phyloP scores from a whole-genome alignment of 805 yeast genomes.

The Ogataea corticis region DNA sequence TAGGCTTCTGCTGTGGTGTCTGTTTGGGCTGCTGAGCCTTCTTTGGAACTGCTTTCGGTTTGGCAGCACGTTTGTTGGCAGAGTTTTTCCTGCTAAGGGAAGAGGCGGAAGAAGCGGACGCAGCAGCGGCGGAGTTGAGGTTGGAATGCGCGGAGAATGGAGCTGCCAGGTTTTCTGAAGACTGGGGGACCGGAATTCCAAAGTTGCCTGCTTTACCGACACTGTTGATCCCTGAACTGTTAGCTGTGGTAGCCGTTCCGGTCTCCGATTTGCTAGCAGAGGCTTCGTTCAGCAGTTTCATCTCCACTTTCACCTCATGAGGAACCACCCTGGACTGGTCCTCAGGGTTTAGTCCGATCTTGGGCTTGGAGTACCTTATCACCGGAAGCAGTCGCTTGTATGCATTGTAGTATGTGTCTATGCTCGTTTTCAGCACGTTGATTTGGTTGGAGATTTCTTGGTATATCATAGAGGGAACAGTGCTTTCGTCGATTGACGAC shows the following conservation, averaged over 20 bases:
- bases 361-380: constrained; percentile 50
- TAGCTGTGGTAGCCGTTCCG: not conserved
- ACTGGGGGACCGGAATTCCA: not conserved
- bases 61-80: constrained; percentile 3
- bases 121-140: not conserved
- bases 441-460: constrained; percentile 39
- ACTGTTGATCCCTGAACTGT: not conserved
- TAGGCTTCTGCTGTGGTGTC: constrained; percentile 1
- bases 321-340: constrained; percentile 34
- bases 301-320: constrained; percentile 29
- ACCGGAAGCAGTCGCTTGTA: constrained; percentile 51
- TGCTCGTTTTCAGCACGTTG: constrained; percentile 37
- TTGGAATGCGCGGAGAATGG: constrained; percentile 1
- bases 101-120: not conserved
- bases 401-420: constrained; percentile 43
- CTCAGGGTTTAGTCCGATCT: constrained; percentile 51
- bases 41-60: constrained; percentile 1
- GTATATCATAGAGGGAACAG: constrained; percentile 43
- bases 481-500: constrained; percentile 45
- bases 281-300: constrained; percentile 15
- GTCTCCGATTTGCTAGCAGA: constrained; percentile 11
- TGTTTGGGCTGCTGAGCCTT: constrained; percentile 3
- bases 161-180: not conserved
- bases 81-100: constrained; percentile 3
- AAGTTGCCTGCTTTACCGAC: not conserved